Evolutionary conservation across 345 rosid genomes (phyloP).

Genomic region (Eucalyptus camaldulensis): DNA sequence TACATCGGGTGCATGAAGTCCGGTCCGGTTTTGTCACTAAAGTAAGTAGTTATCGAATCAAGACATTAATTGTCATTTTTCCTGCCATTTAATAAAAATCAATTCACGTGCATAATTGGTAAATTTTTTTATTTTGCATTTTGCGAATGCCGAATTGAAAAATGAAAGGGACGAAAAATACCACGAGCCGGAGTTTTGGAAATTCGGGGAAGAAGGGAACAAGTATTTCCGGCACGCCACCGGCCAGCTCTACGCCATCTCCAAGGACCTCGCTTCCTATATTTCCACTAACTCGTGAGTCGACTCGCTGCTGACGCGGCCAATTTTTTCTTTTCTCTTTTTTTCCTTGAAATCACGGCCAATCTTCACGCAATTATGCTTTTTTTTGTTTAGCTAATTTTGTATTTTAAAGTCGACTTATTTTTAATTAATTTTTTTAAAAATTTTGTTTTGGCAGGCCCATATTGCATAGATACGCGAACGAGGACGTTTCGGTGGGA

Average conservation of each 20-base stretch:
- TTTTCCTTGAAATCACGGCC: background rate
- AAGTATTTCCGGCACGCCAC: conserved; percentile 89
- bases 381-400: background rate
- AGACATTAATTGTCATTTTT: background rate
- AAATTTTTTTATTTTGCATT: background rate
- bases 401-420: background rate
- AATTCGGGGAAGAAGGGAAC: conserved; percentile 93
- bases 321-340: background rate
- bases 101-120: background rate
- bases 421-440: background rate
- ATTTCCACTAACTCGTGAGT: conserved; percentile 65
- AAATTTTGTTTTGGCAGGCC: conserved; percentile 18
- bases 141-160: background rate
- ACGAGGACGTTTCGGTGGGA: conserved; percentile 89
- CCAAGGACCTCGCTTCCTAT: conserved; percentile 81
- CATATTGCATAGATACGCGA: conserved; percentile 78
- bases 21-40: conserved; percentile 72
- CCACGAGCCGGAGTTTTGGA: conserved; percentile 89
- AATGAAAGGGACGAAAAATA: conserved; percentile 56
- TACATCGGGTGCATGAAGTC: conserved; percentile 99
- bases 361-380: too few species aligned
- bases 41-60: conserved; percentile 10
- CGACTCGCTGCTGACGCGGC: background rate
- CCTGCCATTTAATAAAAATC: background rate
- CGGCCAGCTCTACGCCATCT: conserved; percentile 79